Conservation (phyloP, 192 early-diverging fungal genomes). For the Dissophora globulifera region DNA sequence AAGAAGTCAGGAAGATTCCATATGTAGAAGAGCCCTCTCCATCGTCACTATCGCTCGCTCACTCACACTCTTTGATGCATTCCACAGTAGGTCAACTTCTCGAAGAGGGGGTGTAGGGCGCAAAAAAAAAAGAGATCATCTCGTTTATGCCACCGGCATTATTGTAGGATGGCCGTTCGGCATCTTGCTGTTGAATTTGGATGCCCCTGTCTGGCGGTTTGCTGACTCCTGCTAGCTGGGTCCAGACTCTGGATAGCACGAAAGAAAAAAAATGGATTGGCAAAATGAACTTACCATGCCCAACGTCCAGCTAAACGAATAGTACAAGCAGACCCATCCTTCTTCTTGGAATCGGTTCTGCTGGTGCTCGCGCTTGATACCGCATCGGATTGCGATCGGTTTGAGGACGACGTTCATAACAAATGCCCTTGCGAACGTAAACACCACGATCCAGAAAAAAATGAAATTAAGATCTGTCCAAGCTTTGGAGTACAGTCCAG, state of each 20-base stretch:
- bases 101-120: no score
- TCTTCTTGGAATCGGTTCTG: slow-evolving; percentile 76
- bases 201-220: no score
- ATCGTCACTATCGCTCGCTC: no score
- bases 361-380: slow-evolving; percentile 48
- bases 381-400: slow-evolving; percentile 49
- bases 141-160: background rate
- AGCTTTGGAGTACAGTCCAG: slow-evolving; percentile 64
- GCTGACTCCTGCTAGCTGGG: no score
- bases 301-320: slow-evolving; percentile 62
- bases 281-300: slow-evolving; percentile 63
- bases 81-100: no score
- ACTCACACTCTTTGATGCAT: no score
- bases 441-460: slow-evolving; percentile 70
- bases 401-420: slow-evolving; percentile 62
- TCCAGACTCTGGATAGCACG: no score
- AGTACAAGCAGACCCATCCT: slow-evolving; percentile 77
- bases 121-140: no score
- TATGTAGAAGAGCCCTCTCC: background rate
- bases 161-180: background rate
- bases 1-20: background rate
- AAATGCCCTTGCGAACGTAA: slow-evolving; percentile 68
- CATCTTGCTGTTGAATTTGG: no score
- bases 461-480: slow-evolving; percentile 71
- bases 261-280: background rate